Conservation (phyloP, 2,329 filamentous ascomycete genomes). For the Calonectria henricotiae region DNA sequence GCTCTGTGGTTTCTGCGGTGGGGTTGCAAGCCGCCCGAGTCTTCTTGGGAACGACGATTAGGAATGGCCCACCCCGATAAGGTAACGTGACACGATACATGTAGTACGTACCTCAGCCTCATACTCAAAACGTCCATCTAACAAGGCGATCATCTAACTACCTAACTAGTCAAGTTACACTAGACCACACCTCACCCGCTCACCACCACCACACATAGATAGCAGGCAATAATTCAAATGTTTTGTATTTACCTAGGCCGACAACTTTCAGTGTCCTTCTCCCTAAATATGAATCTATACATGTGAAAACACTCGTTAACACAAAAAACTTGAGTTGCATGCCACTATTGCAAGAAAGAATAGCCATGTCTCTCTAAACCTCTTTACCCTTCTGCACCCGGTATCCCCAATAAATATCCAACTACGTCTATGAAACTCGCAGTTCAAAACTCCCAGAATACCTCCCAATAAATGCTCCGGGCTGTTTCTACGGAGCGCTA, state of each 20-base stretch:
- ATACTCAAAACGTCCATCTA: background rate
- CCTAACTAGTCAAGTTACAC: too few relatives aligned
- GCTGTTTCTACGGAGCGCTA: slow-evolving; percentile 47
- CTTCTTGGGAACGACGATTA: slow-evolving; percentile 31
- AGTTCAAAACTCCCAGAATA: slow-evolving; percentile 33
- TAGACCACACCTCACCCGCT: too few relatives aligned
- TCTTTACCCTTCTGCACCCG: slow-evolving; percentile 19
- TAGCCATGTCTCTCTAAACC: slow-evolving; percentile 9
- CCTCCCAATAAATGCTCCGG: slow-evolving; percentile 28
- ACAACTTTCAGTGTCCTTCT: background rate
- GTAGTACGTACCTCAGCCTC: slow-evolving; percentile 36
- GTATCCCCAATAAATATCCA: slow-evolving; percentile 34
- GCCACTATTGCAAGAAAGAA: slow-evolving; percentile 20
- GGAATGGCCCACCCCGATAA: slow-evolving; percentile 36
- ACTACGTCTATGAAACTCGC: slow-evolving; percentile 32
- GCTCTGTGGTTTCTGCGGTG: slow-evolving; percentile 35
- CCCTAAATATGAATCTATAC: slow-evolving; percentile 20
- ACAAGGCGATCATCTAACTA: background rate
- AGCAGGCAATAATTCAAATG: background rate
- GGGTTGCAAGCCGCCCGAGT: slow-evolving; percentile 40
- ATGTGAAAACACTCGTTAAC: slow-evolving; percentile 25
- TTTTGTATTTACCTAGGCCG: slow-evolving; percentile 17
- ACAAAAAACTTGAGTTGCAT: slow-evolving; percentile 4
- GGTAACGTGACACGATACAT: slow-evolving; percentile 49
- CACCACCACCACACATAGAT: too few relatives aligned